These are phyloP conservation scores for Pistacia vera DNA, from an alignment of 345 rosid species.

Conservation along the genomic window DNA sequence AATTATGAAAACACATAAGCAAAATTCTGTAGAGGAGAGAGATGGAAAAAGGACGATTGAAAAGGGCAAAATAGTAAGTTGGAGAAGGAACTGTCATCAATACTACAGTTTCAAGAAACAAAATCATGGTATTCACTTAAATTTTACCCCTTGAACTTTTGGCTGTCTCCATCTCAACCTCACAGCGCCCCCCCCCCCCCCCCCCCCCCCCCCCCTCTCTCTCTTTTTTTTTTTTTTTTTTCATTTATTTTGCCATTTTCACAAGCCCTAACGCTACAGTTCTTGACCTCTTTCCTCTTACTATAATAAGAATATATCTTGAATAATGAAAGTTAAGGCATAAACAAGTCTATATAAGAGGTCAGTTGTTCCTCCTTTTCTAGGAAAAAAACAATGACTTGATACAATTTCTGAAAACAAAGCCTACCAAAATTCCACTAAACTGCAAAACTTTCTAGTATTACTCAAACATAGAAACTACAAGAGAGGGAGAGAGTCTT, in stretches of 20 bases:
- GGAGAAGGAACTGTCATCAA: conserved; percentile 30
- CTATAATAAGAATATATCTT: not conserved
- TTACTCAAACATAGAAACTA: conserved; percentile 24
- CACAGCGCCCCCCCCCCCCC: not conserved
- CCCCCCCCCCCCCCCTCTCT: too few species aligned
- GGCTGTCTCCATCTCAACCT: conserved; percentile 31
- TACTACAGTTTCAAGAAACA: conserved; percentile 23
- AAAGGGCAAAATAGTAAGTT: conserved; percentile 24
- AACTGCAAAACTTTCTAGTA: conserved; percentile 12
- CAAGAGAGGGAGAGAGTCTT: conserved; percentile 9
- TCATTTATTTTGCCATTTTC: not conserved
- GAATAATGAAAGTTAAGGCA: not conserved
- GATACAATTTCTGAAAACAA: conserved; percentile 20
- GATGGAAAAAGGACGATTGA: not conserved
- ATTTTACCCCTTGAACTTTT: conserved; percentile 23
- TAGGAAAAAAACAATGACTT: conserved; percentile 6
- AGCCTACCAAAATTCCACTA: not conserved
- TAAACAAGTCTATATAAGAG: not conserved
- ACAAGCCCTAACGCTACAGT: conserved; percentile 5
- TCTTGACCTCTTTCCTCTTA: not conserved
- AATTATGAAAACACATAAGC: not conserved
- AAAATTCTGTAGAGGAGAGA: not conserved
- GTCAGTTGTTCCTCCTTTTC: conserved; percentile 21
- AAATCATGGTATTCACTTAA: conserved; percentile 30
- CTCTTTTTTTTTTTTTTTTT: not conserved